A percentile compares a stretch with the other conserved stretches of the same genome.
These are phyloP conservation scores for Zygosaccharomyces gambellarensis DNA, from an alignment of 805 yeast species.

Conservation along the genomic window DNA sequence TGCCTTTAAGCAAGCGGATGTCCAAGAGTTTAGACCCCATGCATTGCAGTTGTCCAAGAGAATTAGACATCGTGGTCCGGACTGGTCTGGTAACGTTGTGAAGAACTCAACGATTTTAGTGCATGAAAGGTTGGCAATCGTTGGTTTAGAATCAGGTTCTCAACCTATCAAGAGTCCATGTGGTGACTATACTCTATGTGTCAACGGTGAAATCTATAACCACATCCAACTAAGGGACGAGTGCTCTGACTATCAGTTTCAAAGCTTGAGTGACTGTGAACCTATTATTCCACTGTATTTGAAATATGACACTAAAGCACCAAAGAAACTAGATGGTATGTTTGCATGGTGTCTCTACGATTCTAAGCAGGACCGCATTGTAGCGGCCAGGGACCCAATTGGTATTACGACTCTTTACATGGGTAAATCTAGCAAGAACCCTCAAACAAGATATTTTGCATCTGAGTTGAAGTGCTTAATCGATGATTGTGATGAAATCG, in stretches of 20 bases:
- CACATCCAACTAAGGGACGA: conserved; percentile 83
- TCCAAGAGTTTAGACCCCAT: conserved; percentile 73
- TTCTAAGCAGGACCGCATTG: conserved; percentile 72
- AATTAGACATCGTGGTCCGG: conserved; percentile 99
- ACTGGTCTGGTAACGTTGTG: conserved; percentile 89
- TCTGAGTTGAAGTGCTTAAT: conserved; percentile 90
- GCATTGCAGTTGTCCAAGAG: conserved; percentile 88
- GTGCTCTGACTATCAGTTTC: conserved; percentile 66
- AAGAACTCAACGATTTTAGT: conserved; percentile 77
- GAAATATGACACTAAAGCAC: conserved; percentile 85
- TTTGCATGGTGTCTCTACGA: conserved; percentile 93
- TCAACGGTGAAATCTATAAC: conserved; percentile 98
- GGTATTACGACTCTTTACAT: conserved; percentile 95
- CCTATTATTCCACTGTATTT: conserved; percentile 89
- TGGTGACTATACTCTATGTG: conserved; percentile 68
- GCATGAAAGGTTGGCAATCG: conserved; percentile 97
- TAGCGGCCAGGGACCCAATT: conserved; percentile 98
- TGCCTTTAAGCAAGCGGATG: conserved; percentile 75
- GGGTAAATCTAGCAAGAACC: conserved; percentile 69
- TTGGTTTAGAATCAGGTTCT: conserved; percentile 96
- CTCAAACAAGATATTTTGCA: conserved; percentile 82
- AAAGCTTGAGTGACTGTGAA: conserved; percentile 93
- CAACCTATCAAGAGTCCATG: conserved; percentile 89
- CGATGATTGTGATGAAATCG: conserved; percentile 90
- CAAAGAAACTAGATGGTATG: conserved; percentile 95